phyloP scores from a whole-genome alignment of 768 basidiomycete species.

The Kwoniella sp. region DNA sequence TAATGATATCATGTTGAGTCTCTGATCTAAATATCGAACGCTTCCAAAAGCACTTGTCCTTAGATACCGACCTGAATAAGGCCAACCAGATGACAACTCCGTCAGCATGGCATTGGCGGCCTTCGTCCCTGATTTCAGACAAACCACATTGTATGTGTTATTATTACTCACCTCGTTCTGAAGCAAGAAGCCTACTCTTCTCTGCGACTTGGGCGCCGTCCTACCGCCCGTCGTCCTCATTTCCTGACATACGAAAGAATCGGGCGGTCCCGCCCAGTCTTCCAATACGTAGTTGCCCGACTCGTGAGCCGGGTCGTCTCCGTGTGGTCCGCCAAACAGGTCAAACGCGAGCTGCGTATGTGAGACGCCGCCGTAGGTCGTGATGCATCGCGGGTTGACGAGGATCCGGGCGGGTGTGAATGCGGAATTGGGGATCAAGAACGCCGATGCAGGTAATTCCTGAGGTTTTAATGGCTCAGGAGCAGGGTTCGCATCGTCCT shows the following conservation, averaged over 20 bases:
- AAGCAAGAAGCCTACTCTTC: slow-evolving; percentile 56
- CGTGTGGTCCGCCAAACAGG: slow-evolving; percentile 78
- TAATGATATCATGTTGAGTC: too few species aligned
- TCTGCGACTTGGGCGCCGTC: slow-evolving; percentile 56
- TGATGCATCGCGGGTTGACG: slow-evolving; percentile 94
- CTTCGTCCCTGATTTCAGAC: too few species aligned
- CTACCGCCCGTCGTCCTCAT: slow-evolving; percentile 59
- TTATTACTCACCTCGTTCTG: slow-evolving; percentile 55
- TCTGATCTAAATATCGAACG: neutral
- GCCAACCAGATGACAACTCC: too few species aligned
- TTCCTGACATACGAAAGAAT: slow-evolving; percentile 98
- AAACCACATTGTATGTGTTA: too few species aligned
- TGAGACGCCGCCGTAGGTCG: slow-evolving; percentile 95
- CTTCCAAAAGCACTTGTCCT: neutral
- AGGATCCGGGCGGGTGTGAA: slow-evolving; percentile 86
- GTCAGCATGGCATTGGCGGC: too few species aligned
- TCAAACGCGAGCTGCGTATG: slow-evolving; percentile 95
- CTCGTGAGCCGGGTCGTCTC: slow-evolving; percentile 61
- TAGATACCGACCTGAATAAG: slow-evolving; percentile 1
- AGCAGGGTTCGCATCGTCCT: slow-evolving; percentile 47
- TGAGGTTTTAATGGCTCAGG: slow-evolving; percentile 50
- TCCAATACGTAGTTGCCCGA: slow-evolving; percentile 76
- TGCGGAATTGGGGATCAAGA: slow-evolving; percentile 77
- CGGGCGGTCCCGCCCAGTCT: slow-evolving; percentile 95
- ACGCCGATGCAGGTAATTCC: slow-evolving; percentile 55